Evolutionary conservation across 2,329 filamentous ascomycete genomes (phyloP).

Genomic region (Fusarium buharicum): DNA sequence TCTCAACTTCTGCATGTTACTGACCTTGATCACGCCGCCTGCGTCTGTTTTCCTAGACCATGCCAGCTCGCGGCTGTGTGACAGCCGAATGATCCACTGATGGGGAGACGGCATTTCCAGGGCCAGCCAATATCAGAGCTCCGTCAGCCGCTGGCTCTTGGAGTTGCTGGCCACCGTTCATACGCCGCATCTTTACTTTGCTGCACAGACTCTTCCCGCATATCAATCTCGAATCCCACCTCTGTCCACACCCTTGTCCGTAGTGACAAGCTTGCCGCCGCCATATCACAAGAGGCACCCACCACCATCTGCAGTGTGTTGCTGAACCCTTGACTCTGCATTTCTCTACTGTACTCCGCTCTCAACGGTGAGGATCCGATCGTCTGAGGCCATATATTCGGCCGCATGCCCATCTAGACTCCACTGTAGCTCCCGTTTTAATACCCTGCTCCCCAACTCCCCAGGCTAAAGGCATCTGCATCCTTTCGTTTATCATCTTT

Average conservation of each 20-base stretch:
- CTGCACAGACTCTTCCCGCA: constrained; percentile 43
- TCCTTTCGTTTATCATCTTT: constrained; percentile 35
- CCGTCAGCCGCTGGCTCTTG: constrained; percentile 57
- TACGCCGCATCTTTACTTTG: constrained; percentile 28
- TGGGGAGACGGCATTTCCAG: constrained; percentile 40
- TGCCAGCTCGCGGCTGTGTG: constrained; percentile 44
- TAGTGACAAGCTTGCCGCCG: constrained; percentile 39
- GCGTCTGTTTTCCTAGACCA: constrained; percentile 38
- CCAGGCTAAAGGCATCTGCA: constrained; percentile 10
- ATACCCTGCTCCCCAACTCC: constrained; percentile 39
- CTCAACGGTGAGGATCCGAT: constrained; percentile 35
- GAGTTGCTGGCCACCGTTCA: constrained; percentile 20
- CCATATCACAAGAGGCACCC: constrained; percentile 40
- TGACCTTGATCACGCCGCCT: constrained; percentile 35
- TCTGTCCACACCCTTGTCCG: constrained; percentile 26
- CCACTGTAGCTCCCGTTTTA: constrained; percentile 41
- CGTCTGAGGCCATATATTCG: constrained; percentile 43
- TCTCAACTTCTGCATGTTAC: constrained; percentile 43
- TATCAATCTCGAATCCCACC: constrained; percentile 47
- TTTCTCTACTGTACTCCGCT: constrained; percentile 29
- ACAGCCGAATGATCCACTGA: constrained; percentile 41
- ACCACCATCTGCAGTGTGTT: constrained; percentile 34
- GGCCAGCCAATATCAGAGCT: constrained; percentile 65
- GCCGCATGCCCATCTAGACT: constrained; percentile 39
- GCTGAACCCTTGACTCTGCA: constrained; percentile 35